Conservation (phyloP, 768 basidiomycete genomes). For the Pleurotus citrinopileatus region DNA sequence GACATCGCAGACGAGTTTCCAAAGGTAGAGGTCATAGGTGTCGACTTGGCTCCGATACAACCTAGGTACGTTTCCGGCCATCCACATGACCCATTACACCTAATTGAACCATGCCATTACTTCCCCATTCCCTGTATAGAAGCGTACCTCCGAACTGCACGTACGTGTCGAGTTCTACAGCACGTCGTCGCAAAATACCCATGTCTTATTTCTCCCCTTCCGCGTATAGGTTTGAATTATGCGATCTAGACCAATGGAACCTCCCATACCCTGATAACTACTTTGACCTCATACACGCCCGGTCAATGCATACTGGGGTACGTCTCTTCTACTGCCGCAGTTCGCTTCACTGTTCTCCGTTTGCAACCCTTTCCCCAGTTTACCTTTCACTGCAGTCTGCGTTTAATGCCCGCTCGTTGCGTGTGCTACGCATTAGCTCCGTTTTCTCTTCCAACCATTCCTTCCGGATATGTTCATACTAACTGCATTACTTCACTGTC, state of each 20-base stretch:
- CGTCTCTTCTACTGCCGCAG: slow-evolving; percentile 23
- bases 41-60: slow-evolving; percentile 73
- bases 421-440: background rate
- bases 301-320: slow-evolving; percentile 67
- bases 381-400: slow-evolving; percentile 4
- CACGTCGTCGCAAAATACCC: background rate
- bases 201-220: slow-evolving; percentile 7
- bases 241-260: slow-evolving; percentile 57
- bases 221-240: slow-evolving; percentile 60
- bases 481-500: slow-evolving; percentile 15
- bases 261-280: slow-evolving; percentile 62
- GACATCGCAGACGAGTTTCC: slow-evolving; percentile 75
- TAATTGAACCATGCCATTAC: background rate
- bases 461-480: background rate
- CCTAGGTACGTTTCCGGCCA: slow-evolving; percentile 57
- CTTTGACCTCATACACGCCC: slow-evolving; percentile 70
- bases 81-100: slow-evolving; percentile 5
- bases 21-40: slow-evolving; percentile 60
- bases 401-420: background rate
- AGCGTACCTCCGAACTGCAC: slow-evolving; percentile 70
- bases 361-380: background rate
- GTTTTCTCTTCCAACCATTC: background rate
- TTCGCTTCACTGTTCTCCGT: background rate
- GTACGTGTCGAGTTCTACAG: slow-evolving; percentile 37
- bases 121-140: slow-evolving; percentile 27